Percentiles rank a stretch among this genome's conserved stretches.
Conservation (phyloP, 164 flowering plant genomes). For the Cinnamomum chago region DNA sequence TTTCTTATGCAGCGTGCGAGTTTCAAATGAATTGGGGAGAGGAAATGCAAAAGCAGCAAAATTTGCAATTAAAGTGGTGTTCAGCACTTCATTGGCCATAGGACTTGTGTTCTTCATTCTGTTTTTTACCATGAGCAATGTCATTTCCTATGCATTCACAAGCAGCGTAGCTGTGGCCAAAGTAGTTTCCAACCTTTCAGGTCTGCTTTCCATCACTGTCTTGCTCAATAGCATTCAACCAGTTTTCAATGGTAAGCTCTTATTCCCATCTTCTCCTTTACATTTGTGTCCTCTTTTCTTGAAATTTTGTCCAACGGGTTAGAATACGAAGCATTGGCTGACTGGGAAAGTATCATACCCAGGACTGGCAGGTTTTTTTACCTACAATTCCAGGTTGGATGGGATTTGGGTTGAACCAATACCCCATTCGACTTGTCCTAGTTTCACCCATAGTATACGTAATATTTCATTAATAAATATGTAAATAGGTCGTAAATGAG, state of each 20-base stretch:
- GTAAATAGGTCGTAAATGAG: no score
- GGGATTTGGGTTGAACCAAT: no score
- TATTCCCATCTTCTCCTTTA: not conserved
- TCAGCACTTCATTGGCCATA: slow-evolving; percentile 22
- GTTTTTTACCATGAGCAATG: slow-evolving; percentile 17
- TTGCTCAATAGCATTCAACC: slow-evolving; percentile 37
- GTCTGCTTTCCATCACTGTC: slow-evolving; percentile 27
- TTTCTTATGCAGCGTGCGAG: slow-evolving; percentile 28
- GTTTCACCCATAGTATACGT: no score
- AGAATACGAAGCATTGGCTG: not conserved
- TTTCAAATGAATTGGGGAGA: slow-evolving; percentile 40
- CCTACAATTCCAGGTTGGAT: no score
- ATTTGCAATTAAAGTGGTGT: slow-evolving; percentile 21
- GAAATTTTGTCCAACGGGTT: not conserved
- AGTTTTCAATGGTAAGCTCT: slow-evolving; percentile 29
- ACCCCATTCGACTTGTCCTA: no score
- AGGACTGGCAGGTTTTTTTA: no score
- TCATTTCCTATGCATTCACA: slow-evolving; percentile 27
- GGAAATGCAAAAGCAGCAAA: slow-evolving; percentile 35
- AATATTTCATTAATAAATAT: no score
- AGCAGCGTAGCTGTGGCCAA: slow-evolving; percentile 17
- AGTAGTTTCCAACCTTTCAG: slow-evolving; percentile 29
- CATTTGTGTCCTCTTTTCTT: not conserved
- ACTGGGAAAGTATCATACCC: no score
- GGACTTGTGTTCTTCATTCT: slow-evolving; percentile 26